Evolutionary conservation across 2,329 filamentous ascomycete species (phyloP).

Genomic region (Arthrobotrys entomopaga): DNA sequence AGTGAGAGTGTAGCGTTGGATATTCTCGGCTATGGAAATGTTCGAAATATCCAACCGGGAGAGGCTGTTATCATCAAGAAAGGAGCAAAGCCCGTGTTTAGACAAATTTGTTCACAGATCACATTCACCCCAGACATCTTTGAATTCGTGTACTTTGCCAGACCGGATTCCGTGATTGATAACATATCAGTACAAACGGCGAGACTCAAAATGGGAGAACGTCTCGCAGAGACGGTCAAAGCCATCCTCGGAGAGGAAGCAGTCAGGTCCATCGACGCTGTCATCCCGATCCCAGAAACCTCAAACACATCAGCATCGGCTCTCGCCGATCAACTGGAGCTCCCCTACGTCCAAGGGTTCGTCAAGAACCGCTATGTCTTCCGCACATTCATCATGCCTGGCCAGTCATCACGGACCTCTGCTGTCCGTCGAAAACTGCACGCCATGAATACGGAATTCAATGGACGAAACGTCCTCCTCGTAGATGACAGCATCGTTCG

Average conservation of each 20-base stretch:
- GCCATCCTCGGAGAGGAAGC: slow-evolving; percentile 74
- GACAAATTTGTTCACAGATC: slow-evolving; percentile 75
- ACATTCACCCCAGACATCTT: slow-evolving; percentile 86
- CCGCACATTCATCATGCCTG: slow-evolving; percentile 87
- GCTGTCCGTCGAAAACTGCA: slow-evolving; percentile 90
- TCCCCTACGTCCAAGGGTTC: slow-evolving; percentile 82
- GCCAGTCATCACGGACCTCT: slow-evolving; percentile 81
- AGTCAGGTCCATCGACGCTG: slow-evolving; percentile 79
- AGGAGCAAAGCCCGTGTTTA: slow-evolving; percentile 76
- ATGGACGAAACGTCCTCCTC: slow-evolving; percentile 79
- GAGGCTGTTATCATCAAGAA: slow-evolving; percentile 83
- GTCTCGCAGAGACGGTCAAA: slow-evolving; percentile 78
- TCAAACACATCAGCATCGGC: slow-evolving; percentile 81
- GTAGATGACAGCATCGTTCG: slow-evolving; percentile 92
- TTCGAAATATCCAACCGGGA: slow-evolving; percentile 81
- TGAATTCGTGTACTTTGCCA: slow-evolving; percentile 86
- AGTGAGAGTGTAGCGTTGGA: slow-evolving; percentile 86
- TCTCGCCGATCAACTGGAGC: slow-evolving; percentile 78
- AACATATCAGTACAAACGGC: slow-evolving; percentile 87
- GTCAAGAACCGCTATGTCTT: slow-evolving; percentile 92
- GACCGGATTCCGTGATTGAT: slow-evolving; percentile 84
- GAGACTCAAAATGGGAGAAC: slow-evolving; percentile 85
- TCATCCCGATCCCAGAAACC: slow-evolving; percentile 86
- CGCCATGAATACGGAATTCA: slow-evolving; percentile 85
- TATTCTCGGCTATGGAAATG: slow-evolving; percentile 81